Evolutionary conservation across 495 filamentous ascomycete species (phyloP).

Genomic region (Xylaria nigripes): DNA sequence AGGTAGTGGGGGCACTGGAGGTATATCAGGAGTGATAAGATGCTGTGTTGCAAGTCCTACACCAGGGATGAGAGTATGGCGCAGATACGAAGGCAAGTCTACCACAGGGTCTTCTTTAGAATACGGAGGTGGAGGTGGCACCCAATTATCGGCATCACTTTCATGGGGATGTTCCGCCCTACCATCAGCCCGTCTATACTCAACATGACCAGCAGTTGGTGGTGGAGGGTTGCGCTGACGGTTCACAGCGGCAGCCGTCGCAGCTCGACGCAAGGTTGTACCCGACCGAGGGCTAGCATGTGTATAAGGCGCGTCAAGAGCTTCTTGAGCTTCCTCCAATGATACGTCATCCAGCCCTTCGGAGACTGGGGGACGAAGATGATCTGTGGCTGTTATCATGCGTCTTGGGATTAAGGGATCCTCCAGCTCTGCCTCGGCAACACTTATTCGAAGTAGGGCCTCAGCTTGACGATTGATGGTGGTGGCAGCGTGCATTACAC

Average conservation of each 20-base stretch:
- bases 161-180: slow-evolving; percentile 69
- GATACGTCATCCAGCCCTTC: slow-evolving; percentile 21
- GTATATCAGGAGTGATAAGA: slow-evolving; percentile 14
- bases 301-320: slow-evolving; percentile 62
- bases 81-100: slow-evolving; percentile 43
- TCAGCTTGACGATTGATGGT: slow-evolving; percentile 32
- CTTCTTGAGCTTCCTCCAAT: slow-evolving; percentile 47
- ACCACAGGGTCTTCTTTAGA: slow-evolving; percentile 55
- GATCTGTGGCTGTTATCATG: slow-evolving; percentile 23
- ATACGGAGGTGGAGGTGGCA: slow-evolving; percentile 86
- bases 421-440: slow-evolving; percentile 32
- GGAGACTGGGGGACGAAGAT: background rate
- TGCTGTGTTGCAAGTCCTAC: background rate
- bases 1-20: slow-evolving; percentile 23
- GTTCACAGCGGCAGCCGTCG: slow-evolving; percentile 66
- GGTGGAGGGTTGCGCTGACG: slow-evolving; percentile 50
- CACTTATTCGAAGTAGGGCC: slow-evolving; percentile 36
- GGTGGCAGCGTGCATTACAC: slow-evolving; percentile 29
- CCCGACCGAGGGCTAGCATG: slow-evolving; percentile 71
- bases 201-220: slow-evolving; percentile 30
- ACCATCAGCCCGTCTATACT: slow-evolving; percentile 54
- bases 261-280: slow-evolving; percentile 67
- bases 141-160: slow-evolving; percentile 88
- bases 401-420: slow-evolving; percentile 37
- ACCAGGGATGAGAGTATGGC: slow-evolving; percentile 25